Evolutionary conservation across 2,329 filamentous ascomycete genomes (phyloP), one percentile per base, ranked within the genome.

Genomic region (Penicillium nordicum): DNA sequence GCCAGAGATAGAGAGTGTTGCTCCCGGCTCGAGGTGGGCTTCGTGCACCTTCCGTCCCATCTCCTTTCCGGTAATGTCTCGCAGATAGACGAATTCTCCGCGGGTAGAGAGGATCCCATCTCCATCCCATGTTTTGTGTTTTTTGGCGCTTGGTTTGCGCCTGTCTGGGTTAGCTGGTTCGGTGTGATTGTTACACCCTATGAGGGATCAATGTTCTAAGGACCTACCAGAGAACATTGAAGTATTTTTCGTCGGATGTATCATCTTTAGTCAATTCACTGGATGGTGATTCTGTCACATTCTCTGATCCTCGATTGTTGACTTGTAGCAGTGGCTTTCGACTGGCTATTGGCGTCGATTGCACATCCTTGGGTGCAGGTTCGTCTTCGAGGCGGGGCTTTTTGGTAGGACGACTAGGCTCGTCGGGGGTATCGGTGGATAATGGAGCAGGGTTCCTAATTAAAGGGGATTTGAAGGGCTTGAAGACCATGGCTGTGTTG

Each of bases 51-150:
- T 77, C 51, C 79, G 81, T 1, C 86, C 87, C 71, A 89, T 80
- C 21, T 86, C 82, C 68, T 80, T 82, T 3, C 87, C 87, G 0
- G 81, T 81, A 11, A 82, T 78, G 67, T 89, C 85, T 57, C 85
- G 82, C 16, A 90, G 76, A 51, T 77, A 79, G 4, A 82, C 85
- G 66, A 81, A 82, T 4, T 85, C 85, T 36, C 78, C 80, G 2
- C 76, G 72, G 4, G 87, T 77, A 4, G 79, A 77, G 9, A 90
- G 76, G 2, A 89, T 78, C 1, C 86, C 88, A 71, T 90, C 88
- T 2, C 87, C 87, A 65, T 90, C 87, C 87, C 88, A 90, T 5
- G 86, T 90, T 69, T 90, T 90, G 71, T 90, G 84, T 73, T 90
- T 90, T 71, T 89, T 90, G 6, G 77, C 82, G 0, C 86, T 88